A percentile compares a stretch with the other conserved stretches of the same genome.
phyloP scores from a whole-genome alignment of 352 stramenopile genomes.

The Chrysophaeum taylorii region DNA sequence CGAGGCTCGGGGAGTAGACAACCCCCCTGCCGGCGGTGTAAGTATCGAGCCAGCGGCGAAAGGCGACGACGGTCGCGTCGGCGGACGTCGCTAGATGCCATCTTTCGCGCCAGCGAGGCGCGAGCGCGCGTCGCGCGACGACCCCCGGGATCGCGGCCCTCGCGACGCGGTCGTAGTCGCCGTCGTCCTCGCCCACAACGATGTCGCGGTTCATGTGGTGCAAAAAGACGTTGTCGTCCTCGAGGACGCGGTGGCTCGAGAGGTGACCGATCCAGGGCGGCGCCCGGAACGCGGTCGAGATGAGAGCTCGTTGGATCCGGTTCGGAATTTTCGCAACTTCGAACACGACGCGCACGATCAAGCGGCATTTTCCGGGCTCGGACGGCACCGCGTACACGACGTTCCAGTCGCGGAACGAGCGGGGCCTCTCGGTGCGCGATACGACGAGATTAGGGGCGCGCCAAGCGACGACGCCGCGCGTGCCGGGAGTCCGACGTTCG shows the following conservation, averaged over 20 bases:
- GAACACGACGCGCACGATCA: constrained; percentile 7
- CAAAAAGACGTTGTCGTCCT: constrained; percentile 9
- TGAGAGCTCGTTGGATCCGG: too few species aligned
- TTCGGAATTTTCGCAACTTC: background rate
- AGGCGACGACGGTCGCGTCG: background rate
- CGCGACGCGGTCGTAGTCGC: background rate
- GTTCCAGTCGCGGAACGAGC: constrained; percentile 3
- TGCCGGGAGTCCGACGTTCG: too few species aligned
- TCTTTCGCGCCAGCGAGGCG: too few species aligned
- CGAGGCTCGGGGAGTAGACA: background rate
- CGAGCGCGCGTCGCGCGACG: background rate
- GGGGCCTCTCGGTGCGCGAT: background rate
- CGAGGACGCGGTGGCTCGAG: constrained; percentile 2
- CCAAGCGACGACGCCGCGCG: too few species aligned
- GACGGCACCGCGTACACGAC: background rate
- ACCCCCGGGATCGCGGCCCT: background rate
- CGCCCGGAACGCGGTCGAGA: too few species aligned
- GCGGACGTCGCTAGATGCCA: too few species aligned
- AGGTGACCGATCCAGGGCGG: background rate
- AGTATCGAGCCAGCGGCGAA: background rate
- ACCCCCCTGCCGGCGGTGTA: background rate
- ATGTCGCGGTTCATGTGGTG: too few species aligned
- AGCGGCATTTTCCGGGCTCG: background rate
- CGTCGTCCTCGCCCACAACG: too few species aligned
- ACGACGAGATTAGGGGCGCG: background rate